These are phyloP conservation scores for Mariannaea sp. DNA, from an alignment of 2,329 filamentous ascomycete species.

Conservation along the genomic window DNA sequence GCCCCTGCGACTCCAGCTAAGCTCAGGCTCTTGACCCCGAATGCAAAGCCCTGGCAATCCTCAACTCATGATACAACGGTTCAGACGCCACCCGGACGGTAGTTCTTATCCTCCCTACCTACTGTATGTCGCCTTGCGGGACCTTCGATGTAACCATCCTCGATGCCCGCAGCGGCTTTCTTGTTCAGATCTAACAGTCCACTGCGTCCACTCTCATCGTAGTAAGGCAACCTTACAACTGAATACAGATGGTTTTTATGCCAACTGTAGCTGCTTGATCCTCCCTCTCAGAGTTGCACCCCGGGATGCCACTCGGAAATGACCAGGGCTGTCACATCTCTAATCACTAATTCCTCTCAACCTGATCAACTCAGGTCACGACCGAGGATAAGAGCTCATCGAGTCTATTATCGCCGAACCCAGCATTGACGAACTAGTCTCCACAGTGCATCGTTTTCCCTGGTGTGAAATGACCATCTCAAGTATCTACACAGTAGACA, in stretches of 20 bases:
- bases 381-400: constrained; percentile 24
- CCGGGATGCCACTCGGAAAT: constrained; percentile 18
- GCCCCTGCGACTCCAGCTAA: constrained; percentile 25
- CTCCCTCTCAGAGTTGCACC: constrained; percentile 20
- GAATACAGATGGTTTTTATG: constrained; percentile 28
- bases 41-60: constrained; percentile 24
- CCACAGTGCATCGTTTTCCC: constrained; percentile 23
- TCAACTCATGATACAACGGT: constrained; percentile 35
- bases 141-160: constrained; percentile 37
- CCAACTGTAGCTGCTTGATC: constrained; percentile 22
- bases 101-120: constrained; percentile 31
- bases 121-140: constrained; percentile 24
- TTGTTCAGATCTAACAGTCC: constrained; percentile 37
- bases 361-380: constrained; percentile 15
- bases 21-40: constrained; percentile 22
- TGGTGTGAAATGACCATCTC: constrained; percentile 26
- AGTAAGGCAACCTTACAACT: constrained; percentile 27
- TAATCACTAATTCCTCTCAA: constrained; percentile 10
- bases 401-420: constrained; percentile 17
- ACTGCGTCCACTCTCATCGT: constrained; percentile 30
- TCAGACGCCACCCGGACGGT: constrained; percentile 35
- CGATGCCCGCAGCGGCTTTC: constrained; percentile 35
- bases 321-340: constrained; percentile 11
- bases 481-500: constrained; percentile 23
- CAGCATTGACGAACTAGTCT: constrained; percentile 26